Percentiles rank a stretch among this genome's conserved stretches.
phyloP scores from a whole-genome alignment of 2,329 filamentous ascomycete species.

The Dactylellina cionopaga region DNA sequence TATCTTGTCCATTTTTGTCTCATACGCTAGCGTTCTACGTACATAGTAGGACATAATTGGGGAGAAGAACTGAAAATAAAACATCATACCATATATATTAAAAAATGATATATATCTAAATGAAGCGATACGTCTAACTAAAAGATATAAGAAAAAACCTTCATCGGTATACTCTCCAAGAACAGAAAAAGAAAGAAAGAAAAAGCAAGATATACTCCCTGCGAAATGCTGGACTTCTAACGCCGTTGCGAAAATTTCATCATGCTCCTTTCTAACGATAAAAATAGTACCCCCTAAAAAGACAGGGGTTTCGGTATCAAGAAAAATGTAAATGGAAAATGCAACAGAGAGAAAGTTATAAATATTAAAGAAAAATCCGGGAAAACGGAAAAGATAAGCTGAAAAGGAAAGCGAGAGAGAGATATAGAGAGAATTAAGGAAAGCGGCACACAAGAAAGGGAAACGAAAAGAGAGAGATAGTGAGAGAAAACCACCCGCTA shows the following conservation, averaged over 20 bases:
- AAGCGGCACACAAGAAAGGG: not conserved
- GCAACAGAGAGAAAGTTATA: not conserved
- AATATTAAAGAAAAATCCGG: no score
- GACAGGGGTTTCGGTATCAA: no score
- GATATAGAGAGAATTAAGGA: not conserved
- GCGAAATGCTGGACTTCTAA: constrained; percentile 10
- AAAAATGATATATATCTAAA: constrained; percentile 18
- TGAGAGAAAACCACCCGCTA: constrained; percentile 31
- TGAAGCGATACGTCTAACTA: not conserved
- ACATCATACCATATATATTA: constrained; percentile 6
- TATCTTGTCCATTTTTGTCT: no score
- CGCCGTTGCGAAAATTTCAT: constrained; percentile 7
- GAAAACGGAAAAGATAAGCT: not conserved
- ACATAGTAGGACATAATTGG: no score
- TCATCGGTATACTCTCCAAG: constrained; percentile 1
- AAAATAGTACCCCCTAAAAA: constrained; percentile 2
- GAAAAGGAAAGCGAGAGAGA: not conserved
- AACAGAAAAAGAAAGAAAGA: not conserved
- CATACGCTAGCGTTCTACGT: no score
- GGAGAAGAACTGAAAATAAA: not conserved
- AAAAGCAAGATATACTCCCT: not conserved
- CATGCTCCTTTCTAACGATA: not conserved
- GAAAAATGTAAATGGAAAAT: not conserved
- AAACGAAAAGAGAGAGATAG: not conserved
- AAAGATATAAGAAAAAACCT: not conserved